Evolutionary conservation across 768 basidiomycete genomes (phyloP).

Genomic region (Auricularia auricula-judae): DNA sequence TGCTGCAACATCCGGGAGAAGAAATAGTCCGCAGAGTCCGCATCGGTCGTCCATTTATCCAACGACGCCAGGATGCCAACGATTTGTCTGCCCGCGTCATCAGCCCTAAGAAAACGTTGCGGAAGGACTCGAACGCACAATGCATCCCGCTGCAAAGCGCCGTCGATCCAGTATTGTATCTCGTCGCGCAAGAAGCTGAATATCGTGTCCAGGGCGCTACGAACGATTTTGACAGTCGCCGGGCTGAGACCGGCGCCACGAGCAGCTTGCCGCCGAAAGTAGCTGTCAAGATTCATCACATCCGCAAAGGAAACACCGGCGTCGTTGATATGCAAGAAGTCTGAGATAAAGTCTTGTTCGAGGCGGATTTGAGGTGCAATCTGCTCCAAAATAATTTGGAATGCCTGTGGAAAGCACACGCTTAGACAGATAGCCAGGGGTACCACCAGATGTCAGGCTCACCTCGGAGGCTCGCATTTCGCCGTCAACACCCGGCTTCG

Average conservation of each 20-base stretch:
- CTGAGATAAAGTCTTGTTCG: constrained; percentile 81
- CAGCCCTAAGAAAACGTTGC: background rate
- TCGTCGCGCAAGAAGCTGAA: constrained; percentile 87
- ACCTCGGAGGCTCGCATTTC: constrained; percentile 67
- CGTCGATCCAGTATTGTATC: constrained; percentile 77
- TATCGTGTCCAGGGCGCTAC: constrained; percentile 86
- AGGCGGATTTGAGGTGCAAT: constrained; percentile 63
- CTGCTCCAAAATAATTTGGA: constrained; percentile 63
- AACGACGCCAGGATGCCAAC: constrained; percentile 71
- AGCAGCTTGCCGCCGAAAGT: constrained; percentile 87
- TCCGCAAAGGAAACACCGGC: constrained; percentile 87
- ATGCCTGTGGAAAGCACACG: constrained; percentile 39
- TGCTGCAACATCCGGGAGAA: constrained; percentile 66
- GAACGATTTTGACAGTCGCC: constrained; percentile 66
- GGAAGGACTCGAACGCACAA: constrained; percentile 39
- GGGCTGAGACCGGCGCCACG: constrained; percentile 54
- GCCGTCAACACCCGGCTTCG: constrained; percentile 45
- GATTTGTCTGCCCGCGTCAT: constrained; percentile 49
- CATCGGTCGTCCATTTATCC: constrained; percentile 66
- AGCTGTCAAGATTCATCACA: constrained; percentile 87
- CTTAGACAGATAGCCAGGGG: background rate
- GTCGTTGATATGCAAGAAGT: constrained; percentile 89
- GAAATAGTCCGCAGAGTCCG: constrained; percentile 58
- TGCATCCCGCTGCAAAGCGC: constrained; percentile 58
- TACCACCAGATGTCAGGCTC: background rate